phyloP scores from a whole-genome alignment of 345 rosid genomes.

The Eucalyptus erythrocorys region DNA sequence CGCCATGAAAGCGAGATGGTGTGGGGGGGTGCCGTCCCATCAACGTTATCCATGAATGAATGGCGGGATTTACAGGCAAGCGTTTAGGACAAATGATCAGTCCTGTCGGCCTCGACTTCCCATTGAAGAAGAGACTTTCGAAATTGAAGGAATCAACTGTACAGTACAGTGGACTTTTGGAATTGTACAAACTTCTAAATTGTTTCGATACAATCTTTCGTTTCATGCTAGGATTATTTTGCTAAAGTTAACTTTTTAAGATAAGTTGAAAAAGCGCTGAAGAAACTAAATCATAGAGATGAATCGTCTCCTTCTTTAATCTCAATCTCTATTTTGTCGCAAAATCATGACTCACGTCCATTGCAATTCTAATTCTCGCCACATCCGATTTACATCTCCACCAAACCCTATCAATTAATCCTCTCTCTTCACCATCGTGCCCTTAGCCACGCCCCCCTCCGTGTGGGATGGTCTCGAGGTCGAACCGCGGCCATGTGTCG shows the following conservation, averaged over 20 bases:
- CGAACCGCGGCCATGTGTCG: fast-evolving
- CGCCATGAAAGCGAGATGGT: background rate
- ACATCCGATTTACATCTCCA: background rate
- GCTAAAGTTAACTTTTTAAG: background rate
- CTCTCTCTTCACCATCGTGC: background rate
- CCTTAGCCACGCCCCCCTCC: background rate
- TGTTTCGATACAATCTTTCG: background rate
- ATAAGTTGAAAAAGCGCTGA: background rate
- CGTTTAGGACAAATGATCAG: background rate
- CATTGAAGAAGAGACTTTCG: background rate
- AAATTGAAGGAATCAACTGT: background rate
- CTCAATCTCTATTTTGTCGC: background rate
- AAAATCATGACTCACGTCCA: background rate
- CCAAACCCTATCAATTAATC: background rate
- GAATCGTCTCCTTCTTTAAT: background rate
- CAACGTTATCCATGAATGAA: background rate
- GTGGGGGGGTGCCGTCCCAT: background rate
- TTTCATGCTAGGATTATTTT: background rate
- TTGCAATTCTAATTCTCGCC: background rate
- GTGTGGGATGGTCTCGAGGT: background rate
- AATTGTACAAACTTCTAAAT: background rate
- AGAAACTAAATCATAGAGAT: too few species aligned
- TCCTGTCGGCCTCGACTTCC: background rate
- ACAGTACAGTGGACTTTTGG: background rate
- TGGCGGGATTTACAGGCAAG: background rate